Base-by-base conservation (phyloP, 2,329 filamentous ascomycete species). In the Colletotrichum spinosum region DNA sequence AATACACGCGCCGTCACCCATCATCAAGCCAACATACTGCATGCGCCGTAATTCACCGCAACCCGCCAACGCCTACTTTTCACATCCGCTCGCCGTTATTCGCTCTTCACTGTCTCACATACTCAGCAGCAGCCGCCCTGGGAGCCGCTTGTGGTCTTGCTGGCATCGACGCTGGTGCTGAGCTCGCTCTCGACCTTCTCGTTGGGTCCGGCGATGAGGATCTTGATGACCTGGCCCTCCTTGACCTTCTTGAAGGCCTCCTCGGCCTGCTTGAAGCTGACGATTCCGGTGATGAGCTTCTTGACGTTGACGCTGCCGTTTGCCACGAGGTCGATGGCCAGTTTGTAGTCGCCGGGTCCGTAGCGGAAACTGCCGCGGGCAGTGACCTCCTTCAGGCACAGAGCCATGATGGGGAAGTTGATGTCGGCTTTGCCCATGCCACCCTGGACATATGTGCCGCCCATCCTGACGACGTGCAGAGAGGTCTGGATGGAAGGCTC, bases 371-470 rank as follows among this genome's bases (percentile, higher is more conserved):
- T 94, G 25, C 95, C 95, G 75, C 91, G 92, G 51, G 92, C 86
- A 10, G 90, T 97, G 55, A 97, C 84, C 83, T 98, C 95, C 82
- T 97, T 97, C 55, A 90, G 85, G 77, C 94, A 97, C 74, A 97
- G 84, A 6, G 92, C 91, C 87, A 95, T 92, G 76, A 98, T 97
- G 55, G 95, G 95, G 82, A 97, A 97, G 8, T 80, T 92, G 77
- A 97, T 94, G 73, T 97, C 92, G 44, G 88, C 79, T 75, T 91
- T 92, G 74, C 95, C 95, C 93, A 97, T 97, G 60, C 94, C 94
- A 65, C 90, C 93, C 80, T 97, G 93, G 8, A 97, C 90, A 72
- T 93, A 95, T 13, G 86, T 90, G 38, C 92, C 92, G 60, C 92
- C 92, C 51, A 83, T 83, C 68, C 89, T 86, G 34, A 94, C 86